Evolutionary conservation across 169 alveolate genomes (phyloP), one percentile per base, ranked within the genome.

Genomic region (Eimeria falciformis): DNA sequence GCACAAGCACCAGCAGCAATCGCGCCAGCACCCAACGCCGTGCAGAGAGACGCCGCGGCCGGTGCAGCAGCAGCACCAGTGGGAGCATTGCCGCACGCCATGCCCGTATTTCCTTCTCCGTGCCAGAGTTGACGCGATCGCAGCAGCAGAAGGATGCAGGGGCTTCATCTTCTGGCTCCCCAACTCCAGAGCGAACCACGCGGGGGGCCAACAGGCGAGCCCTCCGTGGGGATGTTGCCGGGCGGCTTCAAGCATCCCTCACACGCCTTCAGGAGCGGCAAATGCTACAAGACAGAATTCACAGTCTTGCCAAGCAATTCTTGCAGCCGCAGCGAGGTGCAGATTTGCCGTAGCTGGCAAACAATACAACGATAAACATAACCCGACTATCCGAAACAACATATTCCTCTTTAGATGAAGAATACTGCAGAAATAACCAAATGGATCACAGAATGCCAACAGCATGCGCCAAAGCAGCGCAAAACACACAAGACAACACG

Each of bases 211-310:
- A 78, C 37, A 78, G 53, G 73, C 55, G 25, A 21, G 29, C 71
- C 11, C 88, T 78, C 11, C 68, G 88, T 0, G 37, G 17, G 29
- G 88, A 78, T 12, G 88, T 78, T 2, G 88, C 88, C 18, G 88
- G 69, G 17, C 71, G 88, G 88, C 53, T 78, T 12, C 88, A 78
- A 43, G 88, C 71, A 0, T 78, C 88, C 7, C 88, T 78, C 17
- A n/a, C 46, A 50, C 88, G 88, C 55, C 88, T 78, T 7, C 88
- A 78, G 62, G 71, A 53, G 69, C 40, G 88, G 18, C 88, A 78
- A 66, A 66, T 66, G 45, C 66, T 77, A 5, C 86, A 77, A 23
- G 88, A 47, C 53, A 78, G 17, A 71, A 78, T 78, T 11, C 88
- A 78, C 45, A 50, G 29, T 27, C 37, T 78, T 78, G 88, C 88